Evolutionary conservation across 139 green algal species (phyloP).

Genomic region (Chlorella sp.): DNA sequence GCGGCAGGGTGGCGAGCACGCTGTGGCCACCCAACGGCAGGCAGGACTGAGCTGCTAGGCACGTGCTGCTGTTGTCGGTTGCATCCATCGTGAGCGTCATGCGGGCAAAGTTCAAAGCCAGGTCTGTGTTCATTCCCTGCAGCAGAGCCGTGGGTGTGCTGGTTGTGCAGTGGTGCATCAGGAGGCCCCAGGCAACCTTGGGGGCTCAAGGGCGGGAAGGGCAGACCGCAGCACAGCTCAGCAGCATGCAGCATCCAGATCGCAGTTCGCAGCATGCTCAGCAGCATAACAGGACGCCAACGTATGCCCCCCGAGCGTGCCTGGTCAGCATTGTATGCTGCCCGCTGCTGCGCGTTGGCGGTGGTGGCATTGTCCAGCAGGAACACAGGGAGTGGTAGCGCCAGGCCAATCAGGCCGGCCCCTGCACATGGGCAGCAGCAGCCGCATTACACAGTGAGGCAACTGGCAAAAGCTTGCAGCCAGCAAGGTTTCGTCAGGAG

Average conservation of each 20-base stretch:
- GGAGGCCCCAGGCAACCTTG: no score
- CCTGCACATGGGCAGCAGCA: slow-evolving; percentile 6
- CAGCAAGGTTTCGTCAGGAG: no score
- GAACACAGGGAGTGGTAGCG: slow-evolving; percentile 48
- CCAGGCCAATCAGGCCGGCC: background rate
- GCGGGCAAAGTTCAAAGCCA: slow-evolving; percentile 51
- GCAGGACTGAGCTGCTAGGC: slow-evolving; percentile 61
- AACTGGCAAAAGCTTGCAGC: no score
- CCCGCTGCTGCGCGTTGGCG: slow-evolving; percentile 35
- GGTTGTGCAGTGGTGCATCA: no score
- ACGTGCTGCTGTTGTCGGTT: slow-evolving; percentile 55
- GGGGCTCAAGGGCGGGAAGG: no score
- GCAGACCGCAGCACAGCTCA: no score
- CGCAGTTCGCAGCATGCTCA: no score
- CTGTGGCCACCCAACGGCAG: slow-evolving; percentile 79
- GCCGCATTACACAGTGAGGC: no score
- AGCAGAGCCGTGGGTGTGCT: background rate
- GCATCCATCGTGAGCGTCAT: slow-evolving; percentile 64
- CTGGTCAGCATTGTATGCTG: slow-evolving; percentile 53
- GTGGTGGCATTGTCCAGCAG: slow-evolving; percentile 34
- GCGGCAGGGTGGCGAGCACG: slow-evolving; percentile 73
- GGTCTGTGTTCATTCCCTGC: slow-evolving; percentile 34
- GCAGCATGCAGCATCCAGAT: no score
- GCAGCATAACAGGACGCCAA: no score
- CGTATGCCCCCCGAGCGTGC: background rate